Evolutionary conservation across 257 asterid species (phyloP).

Genomic region (Ilex asprella): DNA sequence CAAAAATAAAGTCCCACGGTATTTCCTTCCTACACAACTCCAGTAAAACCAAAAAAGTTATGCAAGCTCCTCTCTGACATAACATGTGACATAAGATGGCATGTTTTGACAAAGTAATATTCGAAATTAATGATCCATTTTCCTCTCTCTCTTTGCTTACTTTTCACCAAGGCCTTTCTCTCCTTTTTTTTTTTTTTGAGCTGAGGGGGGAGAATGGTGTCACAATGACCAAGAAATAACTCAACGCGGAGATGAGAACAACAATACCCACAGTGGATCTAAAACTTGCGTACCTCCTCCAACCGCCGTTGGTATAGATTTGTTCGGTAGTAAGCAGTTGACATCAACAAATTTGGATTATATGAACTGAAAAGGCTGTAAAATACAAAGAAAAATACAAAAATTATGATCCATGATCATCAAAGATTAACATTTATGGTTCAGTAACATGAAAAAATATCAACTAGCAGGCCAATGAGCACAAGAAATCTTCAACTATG

Average conservation of each 20-base stretch:
- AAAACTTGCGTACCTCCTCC: conserved; percentile 54
- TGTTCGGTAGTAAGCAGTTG: conserved; percentile 80
- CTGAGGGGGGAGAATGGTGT: too few species aligned
- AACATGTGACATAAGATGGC: not conserved
- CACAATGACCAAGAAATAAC: too few species aligned
- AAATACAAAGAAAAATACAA: conserved; percentile 18
- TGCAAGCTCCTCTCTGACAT: not conserved
- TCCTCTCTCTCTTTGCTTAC: too few species aligned
- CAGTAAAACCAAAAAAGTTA: not conserved
- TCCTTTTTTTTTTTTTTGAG: too few species aligned
- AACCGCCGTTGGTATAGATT: conserved; percentile 66
- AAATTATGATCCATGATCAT: conserved; percentile 1
- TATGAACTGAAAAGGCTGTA: conserved; percentile 85
- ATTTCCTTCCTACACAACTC: not conserved
- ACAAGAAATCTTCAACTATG: too few species aligned
- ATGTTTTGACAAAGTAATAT: too few species aligned
- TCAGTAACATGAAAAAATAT: not conserved
- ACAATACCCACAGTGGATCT: not conserved
- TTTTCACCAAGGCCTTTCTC: too few species aligned
- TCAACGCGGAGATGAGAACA: not conserved
- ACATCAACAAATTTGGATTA: conserved; percentile 70
- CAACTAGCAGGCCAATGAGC: too few species aligned
- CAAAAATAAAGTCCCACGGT: not conserved
- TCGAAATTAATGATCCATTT: too few species aligned
- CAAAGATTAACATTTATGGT: not conserved